Evolutionary conservation across 768 basidiomycete genomes (phyloP).

Genomic region (Pulveroboletus frians): DNA sequence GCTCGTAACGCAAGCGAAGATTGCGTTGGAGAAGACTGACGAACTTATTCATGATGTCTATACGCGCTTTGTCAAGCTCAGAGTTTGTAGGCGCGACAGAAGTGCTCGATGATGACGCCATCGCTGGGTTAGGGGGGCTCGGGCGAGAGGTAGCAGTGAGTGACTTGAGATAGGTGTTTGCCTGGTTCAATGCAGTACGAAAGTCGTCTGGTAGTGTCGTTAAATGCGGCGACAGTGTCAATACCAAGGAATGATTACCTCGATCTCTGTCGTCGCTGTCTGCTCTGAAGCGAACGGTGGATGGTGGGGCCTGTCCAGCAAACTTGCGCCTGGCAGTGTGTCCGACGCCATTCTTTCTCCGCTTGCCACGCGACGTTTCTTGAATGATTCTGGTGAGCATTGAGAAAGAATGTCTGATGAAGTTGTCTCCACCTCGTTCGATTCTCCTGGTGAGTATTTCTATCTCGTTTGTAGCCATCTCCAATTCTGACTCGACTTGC

Average conservation of each 20-base stretch:
- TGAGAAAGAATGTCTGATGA: not conserved
- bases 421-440: conserved; percentile 36
- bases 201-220: conserved; percentile 55
- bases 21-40: conserved; percentile 63
- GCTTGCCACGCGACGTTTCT: conserved; percentile 29
- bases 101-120: conserved; percentile 37
- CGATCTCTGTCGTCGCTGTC: conserved; percentile 34
- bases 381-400: not conserved
- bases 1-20: conserved; percentile 70
- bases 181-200: conserved; percentile 63
- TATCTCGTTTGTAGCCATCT: conserved; percentile 71
- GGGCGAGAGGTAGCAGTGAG: conserved; percentile 44
- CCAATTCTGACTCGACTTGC: conserved; percentile 74
- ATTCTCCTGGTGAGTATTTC: conserved; percentile 50
- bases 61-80: conserved; percentile 50
- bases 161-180: conserved; percentile 52
- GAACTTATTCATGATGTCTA: conserved; percentile 61
- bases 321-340: conserved; percentile 30
- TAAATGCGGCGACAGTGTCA: not conserved
- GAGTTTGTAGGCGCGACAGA: conserved; percentile 28
- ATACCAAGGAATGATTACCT: conserved; percentile 19
- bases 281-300: conserved; percentile 25
- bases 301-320: conserved; percentile 30
- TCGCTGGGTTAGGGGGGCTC: conserved; percentile 29
- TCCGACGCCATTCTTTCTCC: conserved; percentile 27